Evolutionary conservation across 2,329 filamentous ascomycete species (phyloP), one percentile per base, ranked within the genome.

Genomic region (Arachnopeziza araneosa): DNA sequence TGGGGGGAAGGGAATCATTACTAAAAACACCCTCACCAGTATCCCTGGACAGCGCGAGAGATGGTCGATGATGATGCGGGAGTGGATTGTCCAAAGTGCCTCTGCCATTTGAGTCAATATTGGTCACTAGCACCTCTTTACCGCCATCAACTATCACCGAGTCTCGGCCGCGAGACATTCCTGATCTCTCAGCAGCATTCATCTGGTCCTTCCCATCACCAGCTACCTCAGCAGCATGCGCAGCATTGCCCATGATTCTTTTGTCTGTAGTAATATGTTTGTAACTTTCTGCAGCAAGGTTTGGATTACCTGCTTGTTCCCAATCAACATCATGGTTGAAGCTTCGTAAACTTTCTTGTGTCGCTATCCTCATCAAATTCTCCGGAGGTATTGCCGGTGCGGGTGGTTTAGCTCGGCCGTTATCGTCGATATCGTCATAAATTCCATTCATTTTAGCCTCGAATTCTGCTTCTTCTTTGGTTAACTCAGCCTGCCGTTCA

Each of bases 151-250:
- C 75, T 22, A 93, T 77, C 23, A 85, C 79, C 0, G 91, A 89
- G 72, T 96, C 91, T 56, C 90, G 84, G 2, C 84, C 89, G 49
- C 79, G 78, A 54, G 84, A 84, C 24, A 83, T 69, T 2, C 86
- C 87, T 36, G 81, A 78, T 62, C 82, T 76, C 65, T 87, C 79
- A 22, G 89, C 83, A 24, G 77, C 77, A 63, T 85, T 86, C 85
- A 93, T 90, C 58, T 87, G 85, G 71, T 98, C 93, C 3, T 79
- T 69, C 1, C 92, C 92, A 60, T 87, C 84, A 0, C 93, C 93
- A 57, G 87, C 86, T 23, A 96, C 86, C 69, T 97, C 93, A 58
- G 86, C 82, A 60, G 83, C 80, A 70, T 93, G 89, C 32, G 81
- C 79, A 5, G 78, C 68, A 67, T 88, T 88, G 19, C 79, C 77